phyloP scores from a whole-genome alignment of 169 alveolate species.

The Plasmodium gallinaceum region DNA sequence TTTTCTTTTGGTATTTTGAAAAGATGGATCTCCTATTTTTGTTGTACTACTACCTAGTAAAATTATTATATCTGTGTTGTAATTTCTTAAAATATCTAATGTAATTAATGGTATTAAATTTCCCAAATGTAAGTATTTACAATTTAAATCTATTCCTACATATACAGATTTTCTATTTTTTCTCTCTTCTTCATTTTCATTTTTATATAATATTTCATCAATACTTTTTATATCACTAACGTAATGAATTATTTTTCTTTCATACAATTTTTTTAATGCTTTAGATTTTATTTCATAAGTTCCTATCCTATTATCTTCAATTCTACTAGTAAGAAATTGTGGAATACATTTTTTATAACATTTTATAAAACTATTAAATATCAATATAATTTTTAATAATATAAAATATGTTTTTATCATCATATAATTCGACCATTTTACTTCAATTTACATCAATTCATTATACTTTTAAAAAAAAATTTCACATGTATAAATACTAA shows the following conservation, averaged over 20 bases:
- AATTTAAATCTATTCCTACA: constrained; percentile 86
- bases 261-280: constrained; percentile 39
- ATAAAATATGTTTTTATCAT: background rate
- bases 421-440: constrained; percentile 20
- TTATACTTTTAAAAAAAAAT: background rate
- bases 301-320: background rate
- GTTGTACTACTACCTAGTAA: constrained; percentile 88
- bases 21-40: constrained; percentile 88
- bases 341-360: constrained; percentile 18
- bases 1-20: constrained; percentile 70
- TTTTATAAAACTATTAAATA: background rate
- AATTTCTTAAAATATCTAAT: constrained; percentile 80
- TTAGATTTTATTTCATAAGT: constrained; percentile 31
- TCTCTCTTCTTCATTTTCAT: constrained; percentile 22
- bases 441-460: background rate
- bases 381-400: background rate
- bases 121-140: constrained; percentile 84
- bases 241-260: constrained; percentile 30
- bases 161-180: constrained; percentile 29
- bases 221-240: constrained; percentile 28
- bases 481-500: background rate
- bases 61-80: constrained; percentile 80
- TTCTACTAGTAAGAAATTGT: background rate
- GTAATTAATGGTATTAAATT: constrained; percentile 83
- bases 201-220: constrained; percentile 14